Evolutionary conservation across 495 filamentous ascomycete species (phyloP), one percentile per base, ranked within the genome.

Genomic region (Penicillium egyptiacum): DNA sequence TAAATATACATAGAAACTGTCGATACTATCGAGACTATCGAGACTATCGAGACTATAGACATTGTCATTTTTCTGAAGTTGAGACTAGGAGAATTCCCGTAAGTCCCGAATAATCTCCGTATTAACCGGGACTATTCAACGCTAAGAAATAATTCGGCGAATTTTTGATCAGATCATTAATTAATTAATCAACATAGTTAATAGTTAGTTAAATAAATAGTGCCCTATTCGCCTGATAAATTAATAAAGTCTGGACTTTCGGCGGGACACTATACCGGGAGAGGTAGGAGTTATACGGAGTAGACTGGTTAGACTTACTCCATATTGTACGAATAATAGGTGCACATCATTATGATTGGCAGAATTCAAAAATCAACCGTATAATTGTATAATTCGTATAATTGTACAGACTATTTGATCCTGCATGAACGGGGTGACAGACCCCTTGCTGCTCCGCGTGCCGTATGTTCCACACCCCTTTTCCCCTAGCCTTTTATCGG

Each of bases 391-490:
- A 28, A 28, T 28, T 28, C 30, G 14, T 28, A 10, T 28, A 47
- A 47, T 47, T 19, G 26, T 55, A 17, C 42, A 46, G 42, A 55
- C 53, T 55, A 55, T 55, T 55, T 55, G 47, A 62, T 66, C 65
- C 60, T 68, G 65, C 65, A 68, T 68, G 65, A 68, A 68, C 65
- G 47, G 57, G 60, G 65, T 66, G 60, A 66, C 65, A 68, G 63
- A 60, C 64, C 70, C 72, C 72, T 72, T 76, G 61, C 70, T 69
- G 64, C 58, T 63, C 68, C 67, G 70, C 69, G 69, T 72, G 67
- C 66, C 61, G 68, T 57, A 76, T 70, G 74, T 75, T 67, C 69
- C 68, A 75, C 72, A 64, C 64, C 52, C 40, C 40, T 58, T 51
- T 58, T 51, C 30, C 60, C 56, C 56, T 44, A 35, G 33, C 5